These are phyloP conservation scores for Lepidium didymum DNA, from an alignment of 345 rosid species.

Conservation along the genomic window DNA sequence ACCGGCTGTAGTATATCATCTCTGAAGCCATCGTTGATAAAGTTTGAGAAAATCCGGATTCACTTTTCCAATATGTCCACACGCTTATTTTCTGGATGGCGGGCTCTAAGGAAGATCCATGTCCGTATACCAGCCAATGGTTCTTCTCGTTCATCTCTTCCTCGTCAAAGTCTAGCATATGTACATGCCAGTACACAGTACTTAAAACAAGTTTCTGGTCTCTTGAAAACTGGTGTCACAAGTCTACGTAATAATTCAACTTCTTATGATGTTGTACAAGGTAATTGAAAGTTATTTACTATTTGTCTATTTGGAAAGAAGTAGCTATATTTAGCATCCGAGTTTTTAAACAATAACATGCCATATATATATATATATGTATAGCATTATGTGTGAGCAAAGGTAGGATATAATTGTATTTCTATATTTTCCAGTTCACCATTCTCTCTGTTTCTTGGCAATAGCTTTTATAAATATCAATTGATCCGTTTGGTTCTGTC, in stretches of 20 bases:
- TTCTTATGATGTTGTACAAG: conserved; percentile 84
- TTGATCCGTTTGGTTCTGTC: conserved; percentile 2
- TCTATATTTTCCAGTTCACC: background rate
- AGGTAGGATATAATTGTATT: background rate
- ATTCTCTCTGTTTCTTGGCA: background rate
- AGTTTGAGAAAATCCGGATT: conserved; percentile 50
- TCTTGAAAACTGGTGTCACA: conserved; percentile 81
- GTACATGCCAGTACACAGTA: conserved; percentile 90
- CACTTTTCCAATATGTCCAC: conserved; percentile 56
- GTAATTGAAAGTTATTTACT: conserved; percentile 30
- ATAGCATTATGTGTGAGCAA: background rate
- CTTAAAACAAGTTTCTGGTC: conserved; percentile 91
- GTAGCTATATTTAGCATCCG: background rate
- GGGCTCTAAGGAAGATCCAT: conserved; percentile 53
- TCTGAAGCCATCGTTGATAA: conserved; percentile 47
- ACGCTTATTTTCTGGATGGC: conserved; percentile 61
- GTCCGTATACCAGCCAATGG: conserved; percentile 58
- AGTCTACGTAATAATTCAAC: conserved; percentile 86
- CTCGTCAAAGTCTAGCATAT: conserved; percentile 87
- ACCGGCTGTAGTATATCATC: conserved; percentile 81
- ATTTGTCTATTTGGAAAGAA: background rate
- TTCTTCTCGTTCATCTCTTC: conserved; percentile 83
- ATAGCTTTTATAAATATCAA: background rate
- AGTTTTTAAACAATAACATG: background rate
- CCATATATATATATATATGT: background rate